Base-by-base conservation (phyloP, 441 rosid genomes). In the Metrosideros polymorpha region DNA sequence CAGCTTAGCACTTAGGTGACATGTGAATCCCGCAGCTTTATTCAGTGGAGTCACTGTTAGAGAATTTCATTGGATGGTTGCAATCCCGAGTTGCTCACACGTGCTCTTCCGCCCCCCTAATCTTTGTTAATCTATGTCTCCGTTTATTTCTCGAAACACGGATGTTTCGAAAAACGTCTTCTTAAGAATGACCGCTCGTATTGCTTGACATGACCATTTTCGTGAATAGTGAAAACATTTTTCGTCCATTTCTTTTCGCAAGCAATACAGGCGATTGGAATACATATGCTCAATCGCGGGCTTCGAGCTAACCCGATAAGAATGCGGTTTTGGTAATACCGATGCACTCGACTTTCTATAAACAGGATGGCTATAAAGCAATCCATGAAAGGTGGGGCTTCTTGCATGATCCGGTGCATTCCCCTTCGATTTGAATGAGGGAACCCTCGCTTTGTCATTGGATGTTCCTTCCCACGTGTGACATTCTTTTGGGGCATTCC, bases 161-260 rank as follows among this genome's bases (percentile, higher is more conserved):
- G 10, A 66, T 0, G 2, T 35, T 22, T 6, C 3, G 0, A 6
- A 22, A 24, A 22, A 24, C 6, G 19, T 9, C 6, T 24, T 19
- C n/a, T 2, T 24, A 1, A 54, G 4, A 54, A 54, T 12, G n/a
- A 25, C 24, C 12, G 1, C 4, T 53, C 19, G 7, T 2, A 45
- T 45, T 45, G 47, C 9, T 45, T 1, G n/a, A n/a, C n/a, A n/a
- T 12, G 3, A 56, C 24, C 2, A 24, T 10, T 18, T 63, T 8
- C 7, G 0, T 35, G 14, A 0, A 32, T 4, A 19, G 10, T 18
- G 5, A 0, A 19, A 18, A 19, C 12, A 1, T 10, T n/a, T 35
- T 25, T 71, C 22, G 22, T 22, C 10, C n/a, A 1, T 10, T 39
- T 2, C 10, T 71, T 9, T 71, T 12, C 1, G 3, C 39, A 6